Percentiles rank a stretch among this genome's conserved stretches.
phyloP scores from a whole-genome alignment of 139 green algal species.

The Mychonastes homosphaera region DNA sequence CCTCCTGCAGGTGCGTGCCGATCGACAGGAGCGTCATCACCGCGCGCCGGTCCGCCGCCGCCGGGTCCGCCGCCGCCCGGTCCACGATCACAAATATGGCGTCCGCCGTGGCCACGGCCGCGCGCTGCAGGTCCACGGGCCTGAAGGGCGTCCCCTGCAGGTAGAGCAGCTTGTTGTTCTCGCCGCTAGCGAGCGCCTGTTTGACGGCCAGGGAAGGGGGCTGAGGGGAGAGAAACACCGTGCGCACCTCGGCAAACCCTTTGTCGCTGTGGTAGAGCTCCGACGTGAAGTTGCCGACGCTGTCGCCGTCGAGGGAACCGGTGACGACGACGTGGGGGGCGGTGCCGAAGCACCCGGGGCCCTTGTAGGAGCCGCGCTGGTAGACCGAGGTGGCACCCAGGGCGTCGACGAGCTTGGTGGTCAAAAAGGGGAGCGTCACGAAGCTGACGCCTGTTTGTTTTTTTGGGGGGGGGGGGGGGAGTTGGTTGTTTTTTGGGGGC shows the following conservation, averaged over 20 bases:
- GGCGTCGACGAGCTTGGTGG: not conserved
- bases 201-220: not conserved
- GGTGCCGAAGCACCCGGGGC: not conserved
- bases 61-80: conserved; percentile 7
- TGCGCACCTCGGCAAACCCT: conserved; percentile 7
- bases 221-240: not conserved
- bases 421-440: not conserved
- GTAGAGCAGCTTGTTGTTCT: conserved; percentile 10
- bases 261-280: conserved; percentile 23
- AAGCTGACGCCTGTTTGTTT: not conserved
- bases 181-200: not conserved
- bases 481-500: not conserved
- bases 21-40: conserved; percentile 8
- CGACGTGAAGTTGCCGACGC: no score
- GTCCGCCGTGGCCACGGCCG: not conserved
- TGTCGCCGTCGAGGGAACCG: not conserved
- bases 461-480: not conserved
- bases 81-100: conserved; percentile 12
- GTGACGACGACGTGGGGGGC: not conserved
- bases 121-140: conserved; percentile 7
- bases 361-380: not conserved
- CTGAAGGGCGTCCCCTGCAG: conserved; percentile 19
- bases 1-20: conserved; percentile 14
- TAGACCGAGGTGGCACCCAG: not conserved
- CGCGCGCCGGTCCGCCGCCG: conserved; percentile 3